Evolutionary conservation across 139 green algal species (phyloP).

Genomic region (Choricystis sp.): DNA sequence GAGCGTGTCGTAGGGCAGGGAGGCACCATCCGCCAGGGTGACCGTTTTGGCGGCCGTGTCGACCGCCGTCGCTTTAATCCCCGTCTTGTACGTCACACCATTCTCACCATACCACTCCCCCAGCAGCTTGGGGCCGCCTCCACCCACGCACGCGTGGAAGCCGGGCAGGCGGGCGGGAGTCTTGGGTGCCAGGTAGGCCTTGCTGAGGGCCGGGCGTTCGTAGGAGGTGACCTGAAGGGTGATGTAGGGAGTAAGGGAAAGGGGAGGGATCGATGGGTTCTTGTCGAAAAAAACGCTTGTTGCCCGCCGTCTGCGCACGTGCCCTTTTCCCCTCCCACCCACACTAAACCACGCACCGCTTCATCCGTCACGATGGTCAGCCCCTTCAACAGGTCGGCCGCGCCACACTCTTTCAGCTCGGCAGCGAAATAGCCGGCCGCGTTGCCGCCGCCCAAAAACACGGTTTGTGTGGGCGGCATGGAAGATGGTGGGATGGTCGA

Average conservation of each 20-base stretch:
- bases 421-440: conserved; percentile 46
- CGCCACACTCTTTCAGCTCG: conserved; percentile 31
- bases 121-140: conserved; percentile 58
- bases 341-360: conserved; percentile 22
- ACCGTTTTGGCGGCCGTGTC: conserved; percentile 47
- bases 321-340: too few relatives aligned
- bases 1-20: conserved; percentile 60
- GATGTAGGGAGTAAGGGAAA: not conserved
- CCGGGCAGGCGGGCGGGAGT: conserved; percentile 60
- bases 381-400: conserved; percentile 15
- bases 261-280: too few relatives aligned
- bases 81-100: conserved; percentile 48
- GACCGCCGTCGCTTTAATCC: conserved; percentile 25
- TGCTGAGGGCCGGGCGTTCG: conserved; percentile 75
- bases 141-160: conserved; percentile 86
- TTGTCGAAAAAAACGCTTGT: too few relatives aligned
- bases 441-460: conserved; percentile 59
- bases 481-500: too few relatives aligned
- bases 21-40: conserved; percentile 28
- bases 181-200: conserved; percentile 67
- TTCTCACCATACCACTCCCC: conserved; percentile 67
- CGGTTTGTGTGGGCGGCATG: too few relatives aligned
- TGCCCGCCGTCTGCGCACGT: too few relatives aligned
- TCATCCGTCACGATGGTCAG: conserved; percentile 59
- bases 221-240: conserved; percentile 47